A percentile compares a stretch with the other conserved stretches of the same genome.
These are phyloP conservation scores for Solanum gandarillasii DNA, from an alignment of 257 asterid genomes.

Conservation along the genomic window DNA sequence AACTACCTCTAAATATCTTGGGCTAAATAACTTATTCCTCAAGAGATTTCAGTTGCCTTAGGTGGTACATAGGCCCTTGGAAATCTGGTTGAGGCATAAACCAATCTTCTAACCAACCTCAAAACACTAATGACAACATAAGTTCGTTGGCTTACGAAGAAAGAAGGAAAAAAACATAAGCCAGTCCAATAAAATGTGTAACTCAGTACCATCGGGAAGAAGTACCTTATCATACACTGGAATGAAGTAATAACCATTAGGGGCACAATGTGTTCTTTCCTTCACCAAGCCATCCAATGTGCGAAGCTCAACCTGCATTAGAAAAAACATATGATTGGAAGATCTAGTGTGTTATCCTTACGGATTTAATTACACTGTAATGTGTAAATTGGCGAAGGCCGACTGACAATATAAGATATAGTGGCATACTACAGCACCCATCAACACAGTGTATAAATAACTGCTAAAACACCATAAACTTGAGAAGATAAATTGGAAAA, in stretches of 20 bases:
- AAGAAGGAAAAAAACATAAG: neutral
- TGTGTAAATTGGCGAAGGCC: neutral
- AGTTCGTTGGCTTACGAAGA: neutral
- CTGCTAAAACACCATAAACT: neutral
- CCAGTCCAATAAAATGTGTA: neutral
- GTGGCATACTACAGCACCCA: neutral
- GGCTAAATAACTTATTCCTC: neutral
- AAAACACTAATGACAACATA: neutral
- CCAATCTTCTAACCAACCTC: neutral
- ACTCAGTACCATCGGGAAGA: neutral
- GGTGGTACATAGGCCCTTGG: neutral
- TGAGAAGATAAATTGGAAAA: neutral
- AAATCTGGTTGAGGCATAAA: neutral
- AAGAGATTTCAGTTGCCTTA: neutral
- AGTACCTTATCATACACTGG: constrained; percentile 94
- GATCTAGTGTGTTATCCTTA: neutral
- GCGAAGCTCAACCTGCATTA: constrained; percentile 69
- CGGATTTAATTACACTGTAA: neutral
- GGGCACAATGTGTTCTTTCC: constrained; percentile 94
- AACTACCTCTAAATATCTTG: neutral
- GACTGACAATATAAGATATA: neutral
- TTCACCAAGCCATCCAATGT: constrained; percentile 93
- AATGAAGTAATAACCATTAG: constrained; percentile 95
- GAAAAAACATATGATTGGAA: neutral
- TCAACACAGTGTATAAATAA: neutral